phyloP scores from a whole-genome alignment of 352 stramenopile genomes.

The Pythium myriotylum region DNA sequence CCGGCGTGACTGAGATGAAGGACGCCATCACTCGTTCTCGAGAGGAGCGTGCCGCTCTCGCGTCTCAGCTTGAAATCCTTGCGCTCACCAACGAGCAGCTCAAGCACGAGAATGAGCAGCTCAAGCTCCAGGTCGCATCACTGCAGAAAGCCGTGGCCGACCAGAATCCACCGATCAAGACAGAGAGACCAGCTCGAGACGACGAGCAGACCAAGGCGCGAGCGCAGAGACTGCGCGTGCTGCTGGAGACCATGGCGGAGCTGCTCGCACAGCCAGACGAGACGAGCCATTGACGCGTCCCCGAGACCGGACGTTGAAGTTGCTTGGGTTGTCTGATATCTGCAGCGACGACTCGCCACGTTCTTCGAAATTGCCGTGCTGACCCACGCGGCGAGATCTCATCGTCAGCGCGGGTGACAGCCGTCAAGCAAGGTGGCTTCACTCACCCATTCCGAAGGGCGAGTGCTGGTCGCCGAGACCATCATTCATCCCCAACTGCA shows the following conservation, averaged over 20 bases:
- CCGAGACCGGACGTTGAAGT: neutral
- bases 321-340: neutral
- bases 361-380: neutral
- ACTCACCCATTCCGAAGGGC: neutral
- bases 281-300: neutral
- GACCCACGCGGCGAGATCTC: too few relatives aligned
- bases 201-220: too few relatives aligned
- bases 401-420: neutral
- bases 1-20: too few relatives aligned
- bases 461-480: slow-evolving; percentile 21
- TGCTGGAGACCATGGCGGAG: slow-evolving; percentile 5
- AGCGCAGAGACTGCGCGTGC: neutral
- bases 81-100: neutral
- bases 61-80: too few relatives aligned
- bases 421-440: slow-evolving; percentile 1
- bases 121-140: slow-evolving; percentile 1
- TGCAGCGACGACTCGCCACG: slow-evolving; percentile 18
- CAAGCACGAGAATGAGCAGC: slow-evolving; percentile 14
- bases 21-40: too few relatives aligned
- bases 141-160: slow-evolving; percentile 1
- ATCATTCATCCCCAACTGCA: slow-evolving; percentile 27
- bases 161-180: too few relatives aligned
- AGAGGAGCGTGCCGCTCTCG: too few relatives aligned
- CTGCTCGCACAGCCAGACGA: slow-evolving; percentile 1
- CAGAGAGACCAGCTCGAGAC: too few relatives aligned